Evolutionary conservation across 2,329 filamentous ascomycete genomes (phyloP), one percentile per base, ranked within the genome.

Genomic region (Orbilia javanica): DNA sequence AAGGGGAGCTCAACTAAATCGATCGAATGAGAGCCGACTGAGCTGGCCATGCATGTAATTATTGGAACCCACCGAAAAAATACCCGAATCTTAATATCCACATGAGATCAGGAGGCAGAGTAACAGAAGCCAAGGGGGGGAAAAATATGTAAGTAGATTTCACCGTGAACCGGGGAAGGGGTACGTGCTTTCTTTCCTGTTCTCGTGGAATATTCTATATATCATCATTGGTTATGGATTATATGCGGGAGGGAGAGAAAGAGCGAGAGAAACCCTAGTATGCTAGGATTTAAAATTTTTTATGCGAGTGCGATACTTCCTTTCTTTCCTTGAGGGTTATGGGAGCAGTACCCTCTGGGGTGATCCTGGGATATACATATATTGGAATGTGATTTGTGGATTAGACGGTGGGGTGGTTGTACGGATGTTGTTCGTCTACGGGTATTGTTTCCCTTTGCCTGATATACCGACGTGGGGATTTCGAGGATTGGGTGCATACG

Each of bases 171-270:
- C 42, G 42, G 42, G 42, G 13, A n/a, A n/a, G n/a, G n/a, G n/a
- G n/a, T n/a, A n/a, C n/a, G 42, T n/a, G 42, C 8, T 15, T 15
- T 29, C 29, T 27, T 10, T 29, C 8, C 6, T 57, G n/a, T 34
- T 36, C 52, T 57, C 52, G 29, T 57, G 52, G 52, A 57, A 57
- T 57, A 57, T 57, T 36, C 52, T 57, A 36, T 57, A 57, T 22
- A 2, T 13, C 22, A 57, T 55, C 52, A 55, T 57, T 57, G 52
- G 52, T 18, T 18, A n/a, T n/a, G 1, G 18, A 31, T 3, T 57
- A 34, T 57, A 36, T 57, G 52, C 52, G 36, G 52, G 52, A 57
- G 52, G 11, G 1, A 55, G 11, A 48, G 13, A 36, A 36, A 36
- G 13, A 36, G 13, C 8, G n/a, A 39, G n/a, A 39, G 11, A 39